Base-by-base conservation (phyloP, 108 stramenopile genomes). In the Discostella stelligeroides region DNA sequence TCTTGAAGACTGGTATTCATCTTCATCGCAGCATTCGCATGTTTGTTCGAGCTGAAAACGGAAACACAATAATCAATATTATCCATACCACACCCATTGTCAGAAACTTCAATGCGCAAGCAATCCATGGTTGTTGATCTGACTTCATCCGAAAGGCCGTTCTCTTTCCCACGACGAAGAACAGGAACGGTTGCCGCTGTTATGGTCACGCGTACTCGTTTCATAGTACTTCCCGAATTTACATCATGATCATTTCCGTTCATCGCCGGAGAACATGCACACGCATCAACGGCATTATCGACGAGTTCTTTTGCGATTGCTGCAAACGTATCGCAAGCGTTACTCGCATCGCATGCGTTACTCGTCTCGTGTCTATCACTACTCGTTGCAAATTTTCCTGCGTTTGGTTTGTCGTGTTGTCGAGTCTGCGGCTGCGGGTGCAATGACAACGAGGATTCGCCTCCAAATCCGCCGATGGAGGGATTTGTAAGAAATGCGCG, bases 281-380 rank as follows among this genome's bases (percentile, higher is more conserved):
- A 92, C 2, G 94, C 94, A 81, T 95, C 94, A 0, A 95, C 85
- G 24, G 89, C 94, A 70, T 95, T 95, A 80, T 95, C 94, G 5
- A 95, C 94, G 7, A 95, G 85, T 66, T 95, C 94, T 62, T 95
- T 95, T 21, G 92, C 75, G 18, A 95, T 95, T 66, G 92, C 91
- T n/a, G 87, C 87, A 60, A 95, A 86, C 28, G 91, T 88, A 62
- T 92, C 94, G 29, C 81, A 83, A 30, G 67, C 54, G 21, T 38
- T 45, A 45, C 29, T 30, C 8, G 20, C 53, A 47, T 53, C 40
- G 20, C 41, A 41, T 18, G 21, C 20, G 39, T 34, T 34, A 6
- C 34, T 34, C 6, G 34, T 34, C 3, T 34, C 34, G 6, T 34
- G 34, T 5, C n/a, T n/a, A n/a, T n/a, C n/a, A n/a, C n/a, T n/a